Evolutionary conservation across 2,329 filamentous ascomycete genomes (phyloP), one percentile per base, ranked within the genome.

Genomic region (Coniella vitis): DNA sequence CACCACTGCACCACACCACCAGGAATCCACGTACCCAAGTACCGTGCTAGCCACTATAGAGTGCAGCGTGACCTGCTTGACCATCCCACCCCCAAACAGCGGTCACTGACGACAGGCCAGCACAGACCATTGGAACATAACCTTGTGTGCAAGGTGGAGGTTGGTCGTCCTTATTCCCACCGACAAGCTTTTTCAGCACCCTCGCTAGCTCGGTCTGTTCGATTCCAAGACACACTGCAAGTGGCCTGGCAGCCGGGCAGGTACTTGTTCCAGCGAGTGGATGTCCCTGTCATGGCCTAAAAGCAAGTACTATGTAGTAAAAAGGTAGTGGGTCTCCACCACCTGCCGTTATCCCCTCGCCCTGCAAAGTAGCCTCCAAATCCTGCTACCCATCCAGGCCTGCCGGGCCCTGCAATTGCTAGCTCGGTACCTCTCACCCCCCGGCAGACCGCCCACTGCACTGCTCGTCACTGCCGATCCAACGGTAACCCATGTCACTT

Each of bases 131-230:
- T n/a, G n/a, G n/a, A n/a, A n/a, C n/a, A n/a, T n/a, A n/a, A n/a
- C n/a, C n/a, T n/a, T n/a, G n/a, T n/a, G n/a, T n/a, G n/a, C 22
- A 16, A 40, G 39, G 25, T 42, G 20, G n/a, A 40, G 38, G 7
- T 42, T 25, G 29, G 25, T 41, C 32, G 40, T 16, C 39, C n/a
- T 41, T 13, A 14, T 25, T 17, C 20, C 40, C 40, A 25, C 22
- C 25, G 48, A 49, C 48, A 49, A 49, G 48, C 48, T 49, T 49
- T 49, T 49, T 22, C 37, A 37, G 29, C n/a, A n/a, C 29, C 9
- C 36, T 46, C 25, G 41, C 10, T 49, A 49, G 47, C 47, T 25
- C 47, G 41, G 13, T 37, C 31, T 49, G 41, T 29, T 35, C 45
- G 47, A 25, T 22, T 13, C 21, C n/a, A n/a, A n/a, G n/a, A n/a